phyloP scores from a whole-genome alignment of 2,329 filamentous ascomycete species.

The Akanthomyces lecanii region DNA sequence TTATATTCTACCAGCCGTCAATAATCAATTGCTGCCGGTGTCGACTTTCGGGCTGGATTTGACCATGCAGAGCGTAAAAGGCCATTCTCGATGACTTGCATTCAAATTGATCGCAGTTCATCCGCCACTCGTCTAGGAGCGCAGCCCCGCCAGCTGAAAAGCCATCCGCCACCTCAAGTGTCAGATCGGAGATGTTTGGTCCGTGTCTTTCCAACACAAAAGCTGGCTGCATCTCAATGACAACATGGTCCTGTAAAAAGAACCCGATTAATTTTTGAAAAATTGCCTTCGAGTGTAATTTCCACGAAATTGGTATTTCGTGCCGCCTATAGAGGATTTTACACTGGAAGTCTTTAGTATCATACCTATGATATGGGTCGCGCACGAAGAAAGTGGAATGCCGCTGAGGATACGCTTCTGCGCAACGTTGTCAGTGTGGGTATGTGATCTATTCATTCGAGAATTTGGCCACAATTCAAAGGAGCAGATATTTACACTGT shows the following conservation, averaged over 20 bases:
- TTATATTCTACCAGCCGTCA: not conserved
- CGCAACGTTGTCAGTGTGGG: not conserved
- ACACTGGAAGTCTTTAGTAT: not conserved
- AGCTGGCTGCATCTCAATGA: not conserved
- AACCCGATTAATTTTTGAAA: not conserved
- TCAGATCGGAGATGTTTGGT: not conserved
- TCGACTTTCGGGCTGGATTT: not conserved
- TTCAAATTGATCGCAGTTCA: not conserved
- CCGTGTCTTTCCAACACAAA: not conserved
- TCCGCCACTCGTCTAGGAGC: not conserved
- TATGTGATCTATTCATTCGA: not conserved
- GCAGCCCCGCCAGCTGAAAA: not conserved
- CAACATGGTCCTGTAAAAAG: not conserved
- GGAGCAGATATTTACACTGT: not conserved
- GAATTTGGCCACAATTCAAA: not conserved
- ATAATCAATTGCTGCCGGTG: not conserved
- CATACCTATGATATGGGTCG: not conserved
- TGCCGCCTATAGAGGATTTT: not conserved
- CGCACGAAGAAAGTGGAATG: slow-evolving; percentile 4
- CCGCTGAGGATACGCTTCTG: not conserved
- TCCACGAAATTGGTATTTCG: no score
- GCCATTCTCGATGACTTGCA: not conserved
- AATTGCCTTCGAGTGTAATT: not conserved
- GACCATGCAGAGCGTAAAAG: not conserved
- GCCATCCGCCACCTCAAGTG: not conserved